These are phyloP conservation scores for Trichoderma sp. DNA, from an alignment of 2,329 filamentous ascomycete species.

Conservation along the genomic window DNA sequence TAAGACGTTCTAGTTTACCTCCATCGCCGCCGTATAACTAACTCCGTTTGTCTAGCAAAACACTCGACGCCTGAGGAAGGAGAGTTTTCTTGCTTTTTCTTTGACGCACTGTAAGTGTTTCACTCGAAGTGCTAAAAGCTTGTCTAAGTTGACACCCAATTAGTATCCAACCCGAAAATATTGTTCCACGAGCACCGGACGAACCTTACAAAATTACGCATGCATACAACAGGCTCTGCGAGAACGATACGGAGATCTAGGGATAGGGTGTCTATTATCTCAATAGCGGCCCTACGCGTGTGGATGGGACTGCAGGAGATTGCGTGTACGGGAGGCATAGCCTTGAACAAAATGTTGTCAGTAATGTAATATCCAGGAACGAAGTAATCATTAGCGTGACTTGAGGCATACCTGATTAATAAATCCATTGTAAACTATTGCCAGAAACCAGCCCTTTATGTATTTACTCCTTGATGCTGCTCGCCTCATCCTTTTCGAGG, in stretches of 20 bases:
- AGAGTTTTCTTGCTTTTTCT: slow-evolving; percentile 18
- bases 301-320: background rate
- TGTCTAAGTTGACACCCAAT: background rate
- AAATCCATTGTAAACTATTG: background rate
- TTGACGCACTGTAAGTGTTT: slow-evolving; percentile 19
- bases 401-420: background rate
- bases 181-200: background rate
- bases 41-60: background rate
- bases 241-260: background rate
- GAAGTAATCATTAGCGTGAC: background rate
- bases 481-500: slow-evolving; percentile 33
- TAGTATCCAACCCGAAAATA: slow-evolving; percentile 14
- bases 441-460: background rate
- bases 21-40: background rate
- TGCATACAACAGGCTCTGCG: slow-evolving; percentile 21
- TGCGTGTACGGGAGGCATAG: background rate
- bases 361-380: background rate
- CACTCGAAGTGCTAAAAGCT: background rate
- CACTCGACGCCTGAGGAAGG: background rate
- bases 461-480: slow-evolving; percentile 19
- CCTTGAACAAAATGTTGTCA: background rate
- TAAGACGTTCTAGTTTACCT: background rate
- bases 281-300: no score
- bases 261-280: background rate
- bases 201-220: slow-evolving; percentile 11